Evolutionary conservation across 805 yeast species (phyloP), one percentile per base, ranked within the genome.

Genomic region (Teunomyces barrocoloradensis): DNA sequence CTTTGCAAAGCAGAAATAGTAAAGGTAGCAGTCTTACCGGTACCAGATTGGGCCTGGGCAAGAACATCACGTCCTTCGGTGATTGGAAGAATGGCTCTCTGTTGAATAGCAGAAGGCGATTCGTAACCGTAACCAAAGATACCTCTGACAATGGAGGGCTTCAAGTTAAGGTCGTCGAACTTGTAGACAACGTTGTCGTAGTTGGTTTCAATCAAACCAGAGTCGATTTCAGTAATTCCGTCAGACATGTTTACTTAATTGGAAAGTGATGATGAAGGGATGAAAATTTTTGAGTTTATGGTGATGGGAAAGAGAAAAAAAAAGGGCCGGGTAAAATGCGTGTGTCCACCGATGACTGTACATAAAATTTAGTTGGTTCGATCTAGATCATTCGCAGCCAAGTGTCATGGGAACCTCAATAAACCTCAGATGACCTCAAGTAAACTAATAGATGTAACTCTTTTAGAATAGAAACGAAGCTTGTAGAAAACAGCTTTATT

Each of bases 31-130:
- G 99, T 94, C 76, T 94, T 94, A 73, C 99, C 99, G 43, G 99
- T 94, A 73, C 99, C 99, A 32, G 97, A 89, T 74, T 94, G 99
- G 50, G 99, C 98, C 75, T 94, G 99, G 51, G 99, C 99, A 54
- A 94, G 82, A 46, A 91, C 95, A 71, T 94, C 99, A 70, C 90
- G 84, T 48, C 97, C 97, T 64, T 84, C 85, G 60, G 90, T 86
- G 69, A 94, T 91, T 68, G 96, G 99, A 73, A 87, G 76, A 59
- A 94, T 94, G 54, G 98, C 99, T 71, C 99, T 84, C 65, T 90
- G 91, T 77, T 94, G 99, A 75, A 94, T 94, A 48, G 98, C 94
- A 46, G 97, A 90, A 56, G 99, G 99, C 46, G 82, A 81, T 75
- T 92, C 98, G 70, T 89, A 94, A 69, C 98, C 97, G 76, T 86